Evolutionary conservation across 768 basidiomycete species (phyloP).

Genomic region (Cystobasidiopsis lactophilus): DNA sequence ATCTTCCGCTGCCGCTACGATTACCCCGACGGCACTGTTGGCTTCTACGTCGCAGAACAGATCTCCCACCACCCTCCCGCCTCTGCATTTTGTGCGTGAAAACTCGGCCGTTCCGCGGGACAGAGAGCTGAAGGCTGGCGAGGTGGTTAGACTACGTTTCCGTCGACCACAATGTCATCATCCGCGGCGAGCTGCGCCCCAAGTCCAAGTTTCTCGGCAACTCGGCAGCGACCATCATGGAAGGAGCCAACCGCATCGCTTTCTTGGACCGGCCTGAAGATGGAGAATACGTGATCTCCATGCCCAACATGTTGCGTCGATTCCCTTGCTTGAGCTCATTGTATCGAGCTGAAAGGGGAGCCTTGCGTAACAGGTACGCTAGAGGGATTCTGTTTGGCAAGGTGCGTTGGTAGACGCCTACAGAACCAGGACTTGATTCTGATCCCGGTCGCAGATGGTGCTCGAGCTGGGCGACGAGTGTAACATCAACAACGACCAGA

Average conservation of each 20-base stretch:
- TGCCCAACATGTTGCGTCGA: conserved; percentile 81
- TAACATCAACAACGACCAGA: conserved; percentile 57
- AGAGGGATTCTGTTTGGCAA: conserved; percentile 30
- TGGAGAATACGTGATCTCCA: conserved; percentile 63
- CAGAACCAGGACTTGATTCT: not conserved
- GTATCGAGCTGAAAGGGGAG: not conserved
- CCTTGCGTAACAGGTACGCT: conserved; percentile 22
- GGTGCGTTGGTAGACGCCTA: too few relatives aligned
- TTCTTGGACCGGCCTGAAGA: conserved; percentile 13
- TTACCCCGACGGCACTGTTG: conserved; percentile 74
- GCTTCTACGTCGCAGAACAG: conserved; percentile 93
- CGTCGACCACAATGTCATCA: conserved; percentile 62
- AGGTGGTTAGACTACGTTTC: conserved; percentile 40
- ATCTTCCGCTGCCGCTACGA: conserved; percentile 92
- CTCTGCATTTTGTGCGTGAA: conserved; percentile 30
- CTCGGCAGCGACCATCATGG: conserved; percentile 86
- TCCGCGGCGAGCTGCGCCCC: conserved; percentile 80
- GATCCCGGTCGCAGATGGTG: conserved; percentile 46
- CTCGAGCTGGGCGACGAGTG: conserved; percentile 83
- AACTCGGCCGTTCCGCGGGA: conserved; percentile 70
- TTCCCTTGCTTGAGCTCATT: not conserved
- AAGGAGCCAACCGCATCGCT: conserved; percentile 32
- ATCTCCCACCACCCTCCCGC: conserved; percentile 90
- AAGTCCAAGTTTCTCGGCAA: conserved; percentile 95
- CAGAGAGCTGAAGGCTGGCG: conserved; percentile 30